phyloP scores from a whole-genome alignment of 495 filamentous ascomycete species.

The Tuber aestivum region DNA sequence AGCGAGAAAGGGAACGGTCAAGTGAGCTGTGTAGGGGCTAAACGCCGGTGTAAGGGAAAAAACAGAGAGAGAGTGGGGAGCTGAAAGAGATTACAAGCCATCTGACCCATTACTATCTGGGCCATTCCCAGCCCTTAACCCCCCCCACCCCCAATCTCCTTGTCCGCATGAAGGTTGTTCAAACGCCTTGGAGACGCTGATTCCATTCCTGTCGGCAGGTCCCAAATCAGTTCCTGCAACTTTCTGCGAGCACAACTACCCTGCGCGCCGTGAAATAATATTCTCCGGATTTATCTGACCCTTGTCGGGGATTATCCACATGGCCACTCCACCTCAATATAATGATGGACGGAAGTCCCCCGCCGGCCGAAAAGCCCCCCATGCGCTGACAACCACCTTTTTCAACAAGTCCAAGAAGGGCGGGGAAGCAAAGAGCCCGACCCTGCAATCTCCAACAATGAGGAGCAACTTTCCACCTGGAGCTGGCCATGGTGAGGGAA shows the following conservation, averaged over 20 bases:
- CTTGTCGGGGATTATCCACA: constrained; percentile 24
- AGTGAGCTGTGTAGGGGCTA: neutral
- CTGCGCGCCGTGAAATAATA: constrained; percentile 28
- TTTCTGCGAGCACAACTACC: constrained; percentile 21
- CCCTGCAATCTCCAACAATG: constrained; percentile 31
- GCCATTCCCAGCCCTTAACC: neutral
- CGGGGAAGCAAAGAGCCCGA: constrained; percentile 39
- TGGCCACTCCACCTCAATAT: constrained; percentile 37
- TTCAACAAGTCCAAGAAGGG: constrained; percentile 38
- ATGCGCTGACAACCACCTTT: constrained; percentile 38
- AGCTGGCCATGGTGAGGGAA: constrained; percentile 22
- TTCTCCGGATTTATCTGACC: constrained; percentile 24
- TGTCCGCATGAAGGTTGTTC: constrained; percentile 34
- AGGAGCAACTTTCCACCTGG: constrained; percentile 9
- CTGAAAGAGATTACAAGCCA: neutral
- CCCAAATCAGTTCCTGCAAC: constrained; percentile 25
- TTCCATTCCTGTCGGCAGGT: constrained; percentile 36
- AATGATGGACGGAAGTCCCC: constrained; percentile 37
- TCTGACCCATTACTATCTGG: constrained; percentile 1
- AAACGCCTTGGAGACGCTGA: constrained; percentile 33
- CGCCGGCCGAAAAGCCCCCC: constrained; percentile 35
- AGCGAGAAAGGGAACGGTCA: neutral
- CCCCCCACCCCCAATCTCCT: neutral
- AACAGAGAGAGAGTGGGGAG: neutral
- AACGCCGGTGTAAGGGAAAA: neutral